A percentile compares a stretch with the other conserved stretches of the same genome.
Evolutionary conservation across 2,329 filamentous ascomycete species (phyloP).

Genomic region (Xylariales sp.): DNA sequence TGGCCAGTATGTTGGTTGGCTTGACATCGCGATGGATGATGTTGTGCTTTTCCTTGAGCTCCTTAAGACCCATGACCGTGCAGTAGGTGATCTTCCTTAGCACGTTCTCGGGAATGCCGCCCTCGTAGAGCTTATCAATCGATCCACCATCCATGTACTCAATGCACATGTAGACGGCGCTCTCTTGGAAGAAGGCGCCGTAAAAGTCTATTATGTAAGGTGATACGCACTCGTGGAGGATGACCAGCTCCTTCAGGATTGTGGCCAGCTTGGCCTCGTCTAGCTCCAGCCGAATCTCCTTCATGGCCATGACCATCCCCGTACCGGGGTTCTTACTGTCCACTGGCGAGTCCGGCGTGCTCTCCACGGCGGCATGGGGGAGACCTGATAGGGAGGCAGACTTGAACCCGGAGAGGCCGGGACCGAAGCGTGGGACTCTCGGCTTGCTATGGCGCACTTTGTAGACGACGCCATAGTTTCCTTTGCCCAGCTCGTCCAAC

Average conservation of each 20-base stretch:
- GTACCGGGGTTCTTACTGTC: conserved; percentile 38
- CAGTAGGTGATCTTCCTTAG: conserved; percentile 86
- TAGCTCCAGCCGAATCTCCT: conserved; percentile 91
- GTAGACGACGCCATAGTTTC: conserved; percentile 97
- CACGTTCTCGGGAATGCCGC: conserved; percentile 84
- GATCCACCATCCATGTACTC: conserved; percentile 99
- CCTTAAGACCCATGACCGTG: conserved; percentile 87
- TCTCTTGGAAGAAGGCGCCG: conserved; percentile 97
- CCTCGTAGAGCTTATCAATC: conserved; percentile 90
- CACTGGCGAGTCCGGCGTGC: conserved; percentile 18
- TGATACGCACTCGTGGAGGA: conserved; percentile 89
- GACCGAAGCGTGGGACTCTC: conserved; percentile 52
- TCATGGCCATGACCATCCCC: conserved; percentile 96
- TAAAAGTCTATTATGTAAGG: conserved; percentile 99
- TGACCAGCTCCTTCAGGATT: conserved; percentile 96
- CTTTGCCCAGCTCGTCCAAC: conserved; percentile 89
- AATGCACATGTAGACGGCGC: conserved; percentile 98
- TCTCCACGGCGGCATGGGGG: conserved; percentile 24
- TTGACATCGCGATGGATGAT: conserved; percentile 99
- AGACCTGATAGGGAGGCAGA: conserved; percentile 30
- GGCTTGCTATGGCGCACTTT: conserved; percentile 83
- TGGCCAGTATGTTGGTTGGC: conserved; percentile 95
- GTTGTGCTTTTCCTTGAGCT: conserved; percentile 94
- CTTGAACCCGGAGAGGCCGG: conserved; percentile 49
- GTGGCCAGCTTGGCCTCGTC: conserved; percentile 96